Evolutionary conservation across 2,329 filamentous ascomycete genomes (phyloP).

Genomic region (Epichloe aotearoae): DNA sequence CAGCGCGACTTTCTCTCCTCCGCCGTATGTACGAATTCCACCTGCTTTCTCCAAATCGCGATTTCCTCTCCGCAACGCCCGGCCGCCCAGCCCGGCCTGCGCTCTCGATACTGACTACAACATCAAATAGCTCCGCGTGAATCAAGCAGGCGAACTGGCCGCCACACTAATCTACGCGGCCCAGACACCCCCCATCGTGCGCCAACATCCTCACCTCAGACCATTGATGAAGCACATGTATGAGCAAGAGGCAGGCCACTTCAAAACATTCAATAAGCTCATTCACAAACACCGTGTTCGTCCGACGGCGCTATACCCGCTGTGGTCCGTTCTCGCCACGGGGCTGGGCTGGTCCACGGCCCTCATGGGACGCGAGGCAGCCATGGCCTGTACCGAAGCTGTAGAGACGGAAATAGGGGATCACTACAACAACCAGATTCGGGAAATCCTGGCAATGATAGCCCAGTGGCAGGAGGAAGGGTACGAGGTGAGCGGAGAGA

Average conservation of each 20-base stretch:
- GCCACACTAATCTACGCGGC: constrained; percentile 87
- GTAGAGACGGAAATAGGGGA: constrained; percentile 96
- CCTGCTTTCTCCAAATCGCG: neutral
- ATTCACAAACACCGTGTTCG: constrained; percentile 79
- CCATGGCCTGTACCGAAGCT: constrained; percentile 97
- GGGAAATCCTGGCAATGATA: constrained; percentile 69
- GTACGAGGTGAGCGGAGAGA: constrained; percentile 67
- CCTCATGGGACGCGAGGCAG: constrained; percentile 77
- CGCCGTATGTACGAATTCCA: constrained; percentile 43
- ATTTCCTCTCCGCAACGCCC: neutral
- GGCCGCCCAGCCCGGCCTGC: neutral
- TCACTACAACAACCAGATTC: constrained; percentile 90
- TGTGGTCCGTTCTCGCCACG: constrained; percentile 73
- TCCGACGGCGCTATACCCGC: constrained; percentile 80
- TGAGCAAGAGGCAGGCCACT: constrained; percentile 84
- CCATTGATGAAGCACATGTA: constrained; percentile 97
- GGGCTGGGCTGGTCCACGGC: constrained; percentile 83
- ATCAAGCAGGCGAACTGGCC: constrained; percentile 95
- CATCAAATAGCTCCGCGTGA: constrained; percentile 75
- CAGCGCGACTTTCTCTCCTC: constrained; percentile 66
- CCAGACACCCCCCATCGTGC: constrained; percentile 73
- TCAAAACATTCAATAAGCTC: constrained; percentile 71
- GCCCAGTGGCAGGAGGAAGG: constrained; percentile 61
- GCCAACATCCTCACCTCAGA: constrained; percentile 72
- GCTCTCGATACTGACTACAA: neutral